These are phyloP conservation scores for Agaricus sinodeliciosus DNA, from an alignment of 768 basidiomycete genomes.

Conservation along the genomic window DNA sequence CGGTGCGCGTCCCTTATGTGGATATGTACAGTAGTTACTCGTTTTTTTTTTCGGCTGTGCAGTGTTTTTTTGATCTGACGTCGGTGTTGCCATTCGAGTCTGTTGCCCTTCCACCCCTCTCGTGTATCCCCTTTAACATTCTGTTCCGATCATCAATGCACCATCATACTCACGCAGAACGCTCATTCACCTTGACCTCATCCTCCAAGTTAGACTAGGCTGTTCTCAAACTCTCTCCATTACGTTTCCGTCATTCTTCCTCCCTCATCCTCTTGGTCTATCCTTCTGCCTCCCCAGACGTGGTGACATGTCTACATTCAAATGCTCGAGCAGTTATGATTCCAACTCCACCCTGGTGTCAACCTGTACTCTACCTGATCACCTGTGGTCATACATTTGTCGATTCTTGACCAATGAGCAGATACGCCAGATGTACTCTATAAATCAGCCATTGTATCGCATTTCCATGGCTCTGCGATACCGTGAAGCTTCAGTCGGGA, in stretches of 20 bases:
- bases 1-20: too few species aligned
- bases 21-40: too few species aligned
- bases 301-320: background rate
- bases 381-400: constrained; percentile 2
- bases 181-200: background rate
- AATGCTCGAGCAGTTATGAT: background rate
- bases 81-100: too few species aligned
- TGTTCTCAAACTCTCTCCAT: background rate
- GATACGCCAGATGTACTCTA: constrained; percentile 2
- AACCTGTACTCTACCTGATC: constrained; percentile 1
- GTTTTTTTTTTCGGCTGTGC: too few species aligned
- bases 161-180: background rate
- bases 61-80: too few species aligned
- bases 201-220: background rate
- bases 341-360: background rate
- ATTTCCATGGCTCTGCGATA: constrained; percentile 8
- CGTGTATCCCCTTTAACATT: too few species aligned
- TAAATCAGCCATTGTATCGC: constrained; percentile 1
- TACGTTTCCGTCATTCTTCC: background rate
- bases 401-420: constrained; percentile 6
- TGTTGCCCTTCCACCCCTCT: too few species aligned
- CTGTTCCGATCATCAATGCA: background rate
- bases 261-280: background rate
- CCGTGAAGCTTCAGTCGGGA: background rate
- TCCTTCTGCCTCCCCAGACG: background rate